Base-by-base conservation (phyloP, 345 rosid genomes). In the Lenwebbia sp. region DNA sequence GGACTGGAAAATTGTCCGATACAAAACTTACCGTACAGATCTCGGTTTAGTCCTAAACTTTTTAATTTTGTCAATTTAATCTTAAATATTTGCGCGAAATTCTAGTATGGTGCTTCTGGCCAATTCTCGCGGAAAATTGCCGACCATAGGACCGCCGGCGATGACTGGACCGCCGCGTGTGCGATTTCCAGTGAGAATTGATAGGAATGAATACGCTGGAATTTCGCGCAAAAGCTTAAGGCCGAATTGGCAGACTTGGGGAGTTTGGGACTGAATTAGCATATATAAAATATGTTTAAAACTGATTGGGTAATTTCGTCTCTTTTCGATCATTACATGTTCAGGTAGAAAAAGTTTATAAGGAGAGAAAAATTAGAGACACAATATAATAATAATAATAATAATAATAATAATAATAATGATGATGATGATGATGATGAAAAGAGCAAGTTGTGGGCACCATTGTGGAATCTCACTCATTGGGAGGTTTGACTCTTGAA, bases 151-250 rank as follows among this genome's bases (percentile, higher is more conserved):
- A 13, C 0, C 2, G 4, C 3, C 70, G 13, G 0, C 9, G 1
- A 0, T n/a, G 65, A 5, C 15, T 0, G 13, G 0, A 58, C 17
- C 6, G 6, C 4, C 1, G 0, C 1, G 0, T 1, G 5, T 3
- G 13, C 0, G 8, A 58, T 58, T 13, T 58, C 2, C 7, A 1
- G 17, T 21, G 19, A 28, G 30, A 60, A 60, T 28, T 13, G 10
- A 30, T 15, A 0, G 0, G 21, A 30, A 15, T 0, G 21, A 7
- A 4, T 30, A 2, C 14, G 7, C 15, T 8, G 44, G 4, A 15
- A 65, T 33, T 33, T 2, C 1, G 1, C 6, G 2, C 2, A 0
- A 30, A 33, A 10, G 12, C 33, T 65, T 17, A 13, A 17, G 5
- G 3, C 13, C 33, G 13, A 65, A 40, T 8, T 33, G 22, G 3